These are phyloP conservation scores for Pyricularia grisea DNA, from an alignment of 2,329 filamentous ascomycete genomes.

Conservation along the genomic window DNA sequence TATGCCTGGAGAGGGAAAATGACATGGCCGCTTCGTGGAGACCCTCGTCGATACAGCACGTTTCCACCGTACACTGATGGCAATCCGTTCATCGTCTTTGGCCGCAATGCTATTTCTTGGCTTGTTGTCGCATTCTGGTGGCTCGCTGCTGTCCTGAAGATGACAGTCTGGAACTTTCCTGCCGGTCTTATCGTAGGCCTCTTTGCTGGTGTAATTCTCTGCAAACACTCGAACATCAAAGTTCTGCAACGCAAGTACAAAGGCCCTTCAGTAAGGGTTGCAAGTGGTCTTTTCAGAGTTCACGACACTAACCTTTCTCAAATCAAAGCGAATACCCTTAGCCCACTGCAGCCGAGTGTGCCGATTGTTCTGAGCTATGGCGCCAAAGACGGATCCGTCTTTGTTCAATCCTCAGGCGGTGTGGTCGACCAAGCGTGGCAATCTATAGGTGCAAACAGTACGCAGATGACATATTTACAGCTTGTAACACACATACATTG, in stretches of 20 bases:
- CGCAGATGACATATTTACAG: not conserved
- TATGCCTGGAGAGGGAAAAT: constrained; percentile 3
- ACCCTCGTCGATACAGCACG: constrained; percentile 5
- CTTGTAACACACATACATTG: not conserved
- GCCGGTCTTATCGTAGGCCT: not conserved
- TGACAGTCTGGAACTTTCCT: constrained; percentile 1
- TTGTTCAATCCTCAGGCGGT: not conserved
- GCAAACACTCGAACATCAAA: not conserved
- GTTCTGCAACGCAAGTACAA: not conserved
- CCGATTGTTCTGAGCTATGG: not conserved
- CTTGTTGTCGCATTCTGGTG: not conserved
- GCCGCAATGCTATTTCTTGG: not conserved
- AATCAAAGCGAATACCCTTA: not conserved
- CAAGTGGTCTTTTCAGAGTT: not conserved
- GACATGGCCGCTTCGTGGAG: constrained; percentile 4
- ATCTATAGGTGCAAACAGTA: constrained; percentile 1
- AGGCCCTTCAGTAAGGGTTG: not conserved
- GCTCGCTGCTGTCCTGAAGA: not conserved
- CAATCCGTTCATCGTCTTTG: not conserved
- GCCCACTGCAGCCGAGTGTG: not conserved
- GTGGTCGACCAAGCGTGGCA: not conserved
- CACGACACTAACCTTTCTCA: not conserved
- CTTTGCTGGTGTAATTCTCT: not conserved
- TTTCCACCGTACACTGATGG: constrained; percentile 4
- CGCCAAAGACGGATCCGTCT: not conserved